Conservation (phyloP, 2,329 filamentous ascomycete genomes). For the Colletotrichum zoysiae region DNA sequence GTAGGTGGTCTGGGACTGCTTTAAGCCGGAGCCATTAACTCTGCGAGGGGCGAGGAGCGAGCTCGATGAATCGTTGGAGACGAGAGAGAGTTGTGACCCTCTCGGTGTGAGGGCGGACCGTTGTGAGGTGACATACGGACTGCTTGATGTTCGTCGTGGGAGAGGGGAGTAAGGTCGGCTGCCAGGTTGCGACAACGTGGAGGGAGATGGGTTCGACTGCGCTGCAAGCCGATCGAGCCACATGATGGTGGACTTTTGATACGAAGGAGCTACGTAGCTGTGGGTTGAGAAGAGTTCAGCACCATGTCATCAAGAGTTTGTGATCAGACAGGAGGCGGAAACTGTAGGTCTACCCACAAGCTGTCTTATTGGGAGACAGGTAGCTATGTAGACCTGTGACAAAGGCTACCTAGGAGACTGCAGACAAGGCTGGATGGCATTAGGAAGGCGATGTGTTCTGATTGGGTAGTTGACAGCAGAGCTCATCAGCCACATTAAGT, state of each 20-base stretch:
- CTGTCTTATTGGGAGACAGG: slow-evolving; percentile 26
- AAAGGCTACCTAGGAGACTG: slow-evolving; percentile 5
- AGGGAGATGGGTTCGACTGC: slow-evolving; percentile 72
- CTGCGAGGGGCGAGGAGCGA: slow-evolving; percentile 78
- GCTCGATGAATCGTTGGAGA: slow-evolving; percentile 80
- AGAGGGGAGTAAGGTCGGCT: slow-evolving; percentile 80
- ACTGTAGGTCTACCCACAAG: neutral
- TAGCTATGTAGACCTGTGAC: slow-evolving; percentile 11
- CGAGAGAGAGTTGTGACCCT: slow-evolving; percentile 83
- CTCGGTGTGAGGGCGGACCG: slow-evolving; percentile 77
- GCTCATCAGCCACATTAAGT: slow-evolving; percentile 20
- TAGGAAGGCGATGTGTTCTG: slow-evolving; percentile 22
- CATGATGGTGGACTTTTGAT: slow-evolving; percentile 72
- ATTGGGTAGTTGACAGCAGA: slow-evolving; percentile 17
- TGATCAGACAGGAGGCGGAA: neutral
- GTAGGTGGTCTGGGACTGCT: slow-evolving; percentile 65
- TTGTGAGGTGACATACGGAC: slow-evolving; percentile 75
- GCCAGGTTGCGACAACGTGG: slow-evolving; percentile 60
- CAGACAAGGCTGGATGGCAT: slow-evolving; percentile 32
- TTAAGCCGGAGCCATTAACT: slow-evolving; percentile 76
- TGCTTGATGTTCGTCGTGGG: slow-evolving; percentile 74
- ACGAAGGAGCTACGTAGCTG: slow-evolving; percentile 37
- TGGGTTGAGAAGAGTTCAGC: slow-evolving; percentile 1
- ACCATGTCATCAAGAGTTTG: slow-evolving; percentile 28
- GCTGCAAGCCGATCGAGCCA: slow-evolving; percentile 91